Percentiles rank a stretch among this genome's conserved stretches.
Conservation (phyloP, 2,329 filamentous ascomycete species). For the Epichloe amarillans region DNA sequence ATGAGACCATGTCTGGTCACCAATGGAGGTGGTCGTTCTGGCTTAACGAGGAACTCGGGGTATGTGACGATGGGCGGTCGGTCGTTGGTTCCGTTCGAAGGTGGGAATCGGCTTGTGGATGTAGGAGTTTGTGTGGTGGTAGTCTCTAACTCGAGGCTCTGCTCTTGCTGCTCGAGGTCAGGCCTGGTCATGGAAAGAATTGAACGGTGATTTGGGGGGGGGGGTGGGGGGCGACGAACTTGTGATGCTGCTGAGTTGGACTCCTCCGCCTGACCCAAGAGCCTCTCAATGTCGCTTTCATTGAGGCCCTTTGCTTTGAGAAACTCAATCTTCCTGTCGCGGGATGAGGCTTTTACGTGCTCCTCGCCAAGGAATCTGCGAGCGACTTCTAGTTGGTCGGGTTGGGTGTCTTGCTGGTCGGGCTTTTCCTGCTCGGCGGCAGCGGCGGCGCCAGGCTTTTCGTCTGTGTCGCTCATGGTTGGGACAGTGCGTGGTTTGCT, state of each 20-base stretch:
- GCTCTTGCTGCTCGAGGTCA: neutral
- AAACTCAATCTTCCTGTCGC: slow-evolving; percentile 63
- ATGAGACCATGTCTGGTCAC: slow-evolving; percentile 46
- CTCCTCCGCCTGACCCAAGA: slow-evolving; percentile 34
- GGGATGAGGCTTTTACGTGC: slow-evolving; percentile 52
- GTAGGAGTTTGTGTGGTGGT: neutral
- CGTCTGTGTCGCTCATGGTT: slow-evolving; percentile 21
- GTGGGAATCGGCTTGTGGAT: slow-evolving; percentile 11
- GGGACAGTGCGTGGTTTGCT: neutral
- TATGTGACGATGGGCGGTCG: slow-evolving; percentile 54
- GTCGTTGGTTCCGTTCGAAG: slow-evolving; percentile 20
- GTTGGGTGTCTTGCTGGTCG: slow-evolving; percentile 8
- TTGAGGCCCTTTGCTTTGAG: slow-evolving; percentile 63
- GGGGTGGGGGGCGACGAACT: slow-evolving; percentile 8
- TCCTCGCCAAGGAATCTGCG: slow-evolving; percentile 64
- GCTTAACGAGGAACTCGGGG: slow-evolving; percentile 52
- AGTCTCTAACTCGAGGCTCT: neutral
- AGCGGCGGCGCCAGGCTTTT: slow-evolving; percentile 10
- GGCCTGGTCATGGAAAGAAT: neutral
- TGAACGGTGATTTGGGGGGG: neutral
- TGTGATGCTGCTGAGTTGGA: slow-evolving; percentile 6
- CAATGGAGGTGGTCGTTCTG: slow-evolving; percentile 43
- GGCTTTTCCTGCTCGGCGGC: slow-evolving; percentile 6
- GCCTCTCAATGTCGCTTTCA: slow-evolving; percentile 50
- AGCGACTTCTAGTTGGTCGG: slow-evolving; percentile 45